Evolutionary conservation across 352 stramenopile genomes (phyloP).

Genomic region (Globisporangium uncinulatum): DNA sequence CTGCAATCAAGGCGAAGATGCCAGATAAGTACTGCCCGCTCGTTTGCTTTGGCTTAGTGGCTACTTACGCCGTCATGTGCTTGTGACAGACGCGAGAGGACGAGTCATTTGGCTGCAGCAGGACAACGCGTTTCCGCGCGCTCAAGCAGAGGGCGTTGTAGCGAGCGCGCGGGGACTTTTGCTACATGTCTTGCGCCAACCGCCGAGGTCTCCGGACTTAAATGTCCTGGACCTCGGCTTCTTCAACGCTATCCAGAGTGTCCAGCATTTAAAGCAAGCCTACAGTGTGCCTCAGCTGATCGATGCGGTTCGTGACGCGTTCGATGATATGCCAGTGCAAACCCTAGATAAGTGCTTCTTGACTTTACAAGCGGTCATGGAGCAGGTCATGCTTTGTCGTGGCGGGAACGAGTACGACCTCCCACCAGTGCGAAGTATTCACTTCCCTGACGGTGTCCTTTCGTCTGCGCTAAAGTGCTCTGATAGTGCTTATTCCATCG

Average conservation of each 20-base stretch:
- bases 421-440: too few species aligned
- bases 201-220: not conserved
- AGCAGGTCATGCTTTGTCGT: not conserved
- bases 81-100: too few species aligned
- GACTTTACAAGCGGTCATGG: constrained; percentile 12
- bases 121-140: not conserved
- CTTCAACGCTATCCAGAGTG: constrained; percentile 8
- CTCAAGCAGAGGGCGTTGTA: not conserved
- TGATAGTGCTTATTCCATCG: too few species aligned
- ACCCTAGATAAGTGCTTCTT: constrained; percentile 9
- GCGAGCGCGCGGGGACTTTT: not conserved
- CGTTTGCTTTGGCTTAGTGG: too few species aligned
- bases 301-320: not conserved
- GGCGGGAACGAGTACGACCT: too few species aligned
- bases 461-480: too few species aligned
- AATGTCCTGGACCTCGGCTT: not conserved
- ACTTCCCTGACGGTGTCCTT: too few species aligned
- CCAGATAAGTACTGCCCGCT: too few species aligned
- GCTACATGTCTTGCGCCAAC: not conserved
- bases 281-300: constrained; percentile 6
- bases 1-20: not conserved
- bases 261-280: constrained; percentile 6
- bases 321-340: not conserved
- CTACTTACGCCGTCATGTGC: too few species aligned
- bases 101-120: not conserved